These are phyloP conservation scores for Rhodotorula sp. DNA, from an alignment of 1,284 basidiomycete genomes.

Conservation along the genomic window DNA sequence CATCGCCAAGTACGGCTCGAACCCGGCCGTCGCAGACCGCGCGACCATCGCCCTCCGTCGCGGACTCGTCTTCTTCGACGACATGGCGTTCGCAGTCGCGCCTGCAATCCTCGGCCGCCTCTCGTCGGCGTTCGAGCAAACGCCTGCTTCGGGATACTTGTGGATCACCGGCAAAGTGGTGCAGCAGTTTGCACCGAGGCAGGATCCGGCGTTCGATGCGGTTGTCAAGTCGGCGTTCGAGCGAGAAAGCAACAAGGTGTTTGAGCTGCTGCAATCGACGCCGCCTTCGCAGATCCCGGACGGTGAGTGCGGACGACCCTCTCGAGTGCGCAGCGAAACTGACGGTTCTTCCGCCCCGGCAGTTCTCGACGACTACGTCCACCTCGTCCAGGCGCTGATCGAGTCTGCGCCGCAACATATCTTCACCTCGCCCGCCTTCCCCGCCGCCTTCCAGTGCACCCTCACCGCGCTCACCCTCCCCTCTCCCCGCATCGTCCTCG, in stretches of 20 bases:
- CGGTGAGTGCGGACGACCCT: slow-evolving; percentile 53
- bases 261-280: slow-evolving; percentile 65
- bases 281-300: slow-evolving; percentile 72
- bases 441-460: slow-evolving; percentile 68
- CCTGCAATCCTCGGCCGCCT: slow-evolving; percentile 72
- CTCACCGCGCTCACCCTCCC: slow-evolving; percentile 75
- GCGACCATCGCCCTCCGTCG: slow-evolving; percentile 80
- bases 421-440: slow-evolving; percentile 71
- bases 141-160: slow-evolving; percentile 81
- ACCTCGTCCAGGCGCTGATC: slow-evolving; percentile 70
- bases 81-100: slow-evolving; percentile 64
- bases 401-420: slow-evolving; percentile 70
- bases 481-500: slow-evolving; percentile 74
- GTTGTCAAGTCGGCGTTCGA: slow-evolving; percentile 70
- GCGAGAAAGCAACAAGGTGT: slow-evolving; percentile 66
- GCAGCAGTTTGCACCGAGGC: slow-evolving; percentile 62
- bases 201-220: slow-evolving; percentile 11
- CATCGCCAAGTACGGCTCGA: slow-evolving; percentile 72
- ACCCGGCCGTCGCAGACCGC: slow-evolving; percentile 78
- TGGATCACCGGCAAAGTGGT: slow-evolving; percentile 72
- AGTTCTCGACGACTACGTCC: slow-evolving; percentile 96
- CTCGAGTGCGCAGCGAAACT: not conserved
- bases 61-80: slow-evolving; percentile 79
- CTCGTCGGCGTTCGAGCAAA: slow-evolving; percentile 72
- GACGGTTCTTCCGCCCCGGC: slow-evolving; percentile 4